Conservation (phyloP, 768 basidiomycete genomes). For the Mycena pura region DNA sequence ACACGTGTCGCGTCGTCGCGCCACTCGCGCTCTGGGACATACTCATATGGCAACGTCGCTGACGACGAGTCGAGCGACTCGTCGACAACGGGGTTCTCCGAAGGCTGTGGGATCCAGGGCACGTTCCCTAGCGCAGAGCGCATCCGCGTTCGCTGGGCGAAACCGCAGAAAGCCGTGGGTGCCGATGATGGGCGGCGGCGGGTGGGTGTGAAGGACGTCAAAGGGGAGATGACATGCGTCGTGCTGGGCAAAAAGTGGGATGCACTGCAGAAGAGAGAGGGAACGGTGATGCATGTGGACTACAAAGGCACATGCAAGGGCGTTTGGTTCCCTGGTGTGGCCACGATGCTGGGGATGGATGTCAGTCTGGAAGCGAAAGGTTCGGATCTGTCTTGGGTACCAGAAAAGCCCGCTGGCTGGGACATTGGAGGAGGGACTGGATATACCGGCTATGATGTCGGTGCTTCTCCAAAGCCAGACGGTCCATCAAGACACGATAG, state of each 20-base stretch:
- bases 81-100: slow-evolving; percentile 57
- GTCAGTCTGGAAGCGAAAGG: slow-evolving; percentile 71
- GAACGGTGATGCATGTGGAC: slow-evolving; percentile 68
- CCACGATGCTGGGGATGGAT: slow-evolving; percentile 81
- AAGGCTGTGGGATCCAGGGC: slow-evolving; percentile 74
- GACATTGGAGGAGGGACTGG: slow-evolving; percentile 66
- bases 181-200: slow-evolving; percentile 62
- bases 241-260: slow-evolving; percentile 59
- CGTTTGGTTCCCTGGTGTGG: slow-evolving; percentile 84
- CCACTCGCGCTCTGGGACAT: slow-evolving; percentile 50
- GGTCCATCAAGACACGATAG: slow-evolving; percentile 54
- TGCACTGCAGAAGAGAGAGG: slow-evolving; percentile 49
- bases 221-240: slow-evolving; percentile 68
- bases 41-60: slow-evolving; percentile 74
- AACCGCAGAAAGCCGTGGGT: slow-evolving; percentile 56
- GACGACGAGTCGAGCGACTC: slow-evolving; percentile 87
- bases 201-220: slow-evolving; percentile 72
- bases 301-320: slow-evolving; percentile 79
- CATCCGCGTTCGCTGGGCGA: slow-evolving; percentile 80
- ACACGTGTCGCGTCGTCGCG: slow-evolving; percentile 58
- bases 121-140: slow-evolving; percentile 81
- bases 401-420: slow-evolving; percentile 61
- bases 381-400: slow-evolving; percentile 72
- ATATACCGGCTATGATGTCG: slow-evolving; percentile 75
- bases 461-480: slow-evolving; percentile 41